These are phyloP conservation scores for Arachis monticola DNA, from an alignment of 331 rosid genomes.

Conservation along the genomic window DNA sequence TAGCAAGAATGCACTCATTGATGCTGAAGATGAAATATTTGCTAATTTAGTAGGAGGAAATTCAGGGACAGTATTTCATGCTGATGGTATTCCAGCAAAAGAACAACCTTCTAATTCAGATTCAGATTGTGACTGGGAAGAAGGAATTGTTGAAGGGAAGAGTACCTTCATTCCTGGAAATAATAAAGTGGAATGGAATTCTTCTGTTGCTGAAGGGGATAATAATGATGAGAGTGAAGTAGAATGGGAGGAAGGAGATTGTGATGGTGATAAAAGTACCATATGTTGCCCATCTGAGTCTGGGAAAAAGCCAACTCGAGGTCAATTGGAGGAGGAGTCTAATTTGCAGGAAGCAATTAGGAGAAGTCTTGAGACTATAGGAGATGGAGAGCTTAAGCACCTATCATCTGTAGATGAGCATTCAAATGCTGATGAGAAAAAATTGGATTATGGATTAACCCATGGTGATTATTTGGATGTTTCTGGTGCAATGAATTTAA, in stretches of 20 bases:
- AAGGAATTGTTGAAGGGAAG: conserved; percentile 56
- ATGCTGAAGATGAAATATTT: conserved; percentile 76
- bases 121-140: conserved; percentile 80
- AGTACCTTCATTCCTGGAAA: conserved; percentile 38
- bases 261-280: conserved; percentile 51
- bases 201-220: conserved; percentile 39
- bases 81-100: conserved; percentile 41
- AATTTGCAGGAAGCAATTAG: conserved; percentile 84
- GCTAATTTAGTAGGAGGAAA: conserved; percentile 69
- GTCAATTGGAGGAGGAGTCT: conserved; percentile 77
- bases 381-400: conserved; percentile 35
- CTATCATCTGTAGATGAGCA: conserved; percentile 39
- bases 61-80: conserved; percentile 46
- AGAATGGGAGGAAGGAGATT: conserved; percentile 87
- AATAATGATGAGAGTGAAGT: conserved; percentile 65
- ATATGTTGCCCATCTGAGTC: conserved; percentile 35
- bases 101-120: conserved; percentile 50
- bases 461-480: conserved; percentile 31
- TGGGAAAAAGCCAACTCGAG: conserved; percentile 58
- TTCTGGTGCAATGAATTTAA: conserved; percentile 36
- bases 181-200: conserved; percentile 34
- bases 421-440: conserved; percentile 33
- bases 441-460: conserved; percentile 27
- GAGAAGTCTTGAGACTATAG: conserved; percentile 74
- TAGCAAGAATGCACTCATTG: conserved; percentile 46